Evolutionary conservation across 495 filamentous ascomycete species (phyloP), one percentile per base, ranked within the genome.

Genomic region (Neurospora sublineolata): DNA sequence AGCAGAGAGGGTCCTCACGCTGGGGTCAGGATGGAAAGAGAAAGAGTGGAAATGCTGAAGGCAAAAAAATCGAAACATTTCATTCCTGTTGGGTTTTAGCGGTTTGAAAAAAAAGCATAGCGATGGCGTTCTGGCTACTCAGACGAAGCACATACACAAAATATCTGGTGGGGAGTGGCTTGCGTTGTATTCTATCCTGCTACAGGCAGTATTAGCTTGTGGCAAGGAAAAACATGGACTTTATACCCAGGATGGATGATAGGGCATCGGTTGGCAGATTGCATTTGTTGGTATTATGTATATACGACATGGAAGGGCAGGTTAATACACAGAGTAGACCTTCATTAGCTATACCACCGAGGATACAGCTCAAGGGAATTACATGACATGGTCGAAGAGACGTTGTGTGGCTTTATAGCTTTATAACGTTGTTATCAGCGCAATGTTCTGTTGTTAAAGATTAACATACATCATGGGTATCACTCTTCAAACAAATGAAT

Each of bases 91-190:
- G 52, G 27, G 27, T 18, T 33, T 64, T 33, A 8, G 14, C 3
- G 71, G 60, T 38, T 52, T 67, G 3, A 4, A 38, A 67, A 38
- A 67, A 36, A 70, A 69, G 75, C 76, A 79, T 79, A 77, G 78
- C 78, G 76, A 79, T 70, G 78, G 78, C 75, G 74, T 77, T 79
- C 41, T 27, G 69, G 73, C 12, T 39, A 42, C 1, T 52, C 16
- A 27, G 68, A 42, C 71, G 69, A 58, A 67, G 42, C 42, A 44
- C 11, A 5, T 4, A n/a, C 14, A 33, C 9, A 70, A 37, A 30
- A n/a, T 4, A 18, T 20, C 4, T 2, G 33, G 41, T 33, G 7
- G 23, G 33, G 42, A 14, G 27, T 64, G 14, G 27, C 23, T 64
- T 64, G 52, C 27, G 23, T 64, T 64, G 52, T 18, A 18, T 64